phyloP scores from a whole-genome alignment of 495 filamentous ascomycete genomes.

The Aspergillus taichungensis region DNA sequence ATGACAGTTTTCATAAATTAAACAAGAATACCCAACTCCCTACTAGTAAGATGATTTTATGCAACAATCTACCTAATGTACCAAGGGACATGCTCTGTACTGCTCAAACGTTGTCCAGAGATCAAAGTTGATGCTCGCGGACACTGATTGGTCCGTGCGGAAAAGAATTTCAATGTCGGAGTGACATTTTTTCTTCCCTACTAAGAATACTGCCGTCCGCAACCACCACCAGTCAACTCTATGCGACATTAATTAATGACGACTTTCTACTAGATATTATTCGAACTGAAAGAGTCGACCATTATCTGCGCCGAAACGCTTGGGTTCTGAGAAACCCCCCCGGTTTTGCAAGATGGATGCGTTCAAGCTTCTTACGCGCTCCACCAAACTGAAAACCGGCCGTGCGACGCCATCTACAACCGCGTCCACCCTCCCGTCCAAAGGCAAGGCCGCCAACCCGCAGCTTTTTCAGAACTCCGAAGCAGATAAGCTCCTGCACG shows the following conservation, averaged over 20 bases:
- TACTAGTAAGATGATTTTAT: no score
- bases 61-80: no score
- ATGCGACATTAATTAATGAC: no score
- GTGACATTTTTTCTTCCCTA: conserved; percentile 15
- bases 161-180: conserved; percentile 22
- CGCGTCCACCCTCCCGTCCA: conserved; percentile 33
- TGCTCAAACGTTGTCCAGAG: neutral
- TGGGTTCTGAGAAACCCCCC: no score
- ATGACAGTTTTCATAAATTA: no score
- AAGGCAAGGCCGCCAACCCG: conserved; percentile 42
- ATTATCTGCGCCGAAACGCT: no score
- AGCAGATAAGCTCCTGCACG: conserved; percentile 17
- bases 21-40: no score
- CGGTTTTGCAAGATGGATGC: conserved; percentile 36
- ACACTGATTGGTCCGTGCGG: conserved; percentile 33
- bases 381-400: conserved; percentile 41
- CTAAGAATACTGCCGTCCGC: neutral
- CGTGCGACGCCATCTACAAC: conserved; percentile 12
- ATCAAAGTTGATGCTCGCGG: neutral
- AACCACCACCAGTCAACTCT: neutral
- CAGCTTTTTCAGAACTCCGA: conserved; percentile 43
- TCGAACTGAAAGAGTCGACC: no score
- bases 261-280: no score
- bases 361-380: conserved; percentile 46
- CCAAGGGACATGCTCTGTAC: no score